phyloP scores from a whole-genome alignment of 2,329 filamentous ascomycete species.

The Fusarium oligoseptatum region DNA sequence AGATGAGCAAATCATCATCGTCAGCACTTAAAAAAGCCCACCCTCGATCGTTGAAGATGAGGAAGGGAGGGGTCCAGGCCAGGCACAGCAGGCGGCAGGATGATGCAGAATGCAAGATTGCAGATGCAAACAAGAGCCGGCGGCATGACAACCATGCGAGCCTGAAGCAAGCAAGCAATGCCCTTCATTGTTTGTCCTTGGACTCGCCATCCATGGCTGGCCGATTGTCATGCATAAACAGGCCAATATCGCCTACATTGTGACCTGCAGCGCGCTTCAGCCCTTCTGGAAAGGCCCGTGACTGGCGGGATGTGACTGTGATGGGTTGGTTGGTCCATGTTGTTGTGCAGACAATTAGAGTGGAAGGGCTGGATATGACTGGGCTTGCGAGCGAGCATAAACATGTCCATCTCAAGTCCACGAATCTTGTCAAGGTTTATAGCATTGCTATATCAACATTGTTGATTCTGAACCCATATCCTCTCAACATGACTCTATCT shows the following conservation, averaged over 20 bases:
- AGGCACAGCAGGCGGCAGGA: not conserved
- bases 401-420: not conserved
- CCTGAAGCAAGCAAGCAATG: not conserved
- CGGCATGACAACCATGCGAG: slow-evolving; percentile 8
- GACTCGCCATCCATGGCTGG: slow-evolving; percentile 32
- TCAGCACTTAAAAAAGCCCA: not conserved
- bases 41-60: slow-evolving; percentile 1
- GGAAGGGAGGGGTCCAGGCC: not conserved
- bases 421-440: not conserved
- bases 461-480: not conserved
- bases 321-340: slow-evolving; percentile 11
- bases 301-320: slow-evolving; percentile 30
- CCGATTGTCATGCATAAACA: slow-evolving; percentile 57
- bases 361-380: not conserved
- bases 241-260: slow-evolving; percentile 24
- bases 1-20: slow-evolving; percentile 5
- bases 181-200: not conserved
- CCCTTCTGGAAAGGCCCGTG: slow-evolving; percentile 19
- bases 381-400: not conserved
- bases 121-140: slow-evolving; percentile 17
- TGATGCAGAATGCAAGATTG: slow-evolving; percentile 23
- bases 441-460: not conserved
- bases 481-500: slow-evolving; percentile 23
- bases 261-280: slow-evolving; percentile 28
- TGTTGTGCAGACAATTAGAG: slow-evolving; percentile 6